Evolutionary conservation across 306 rosid species (phyloP).

Genomic region (Sophora flavescens): DNA sequence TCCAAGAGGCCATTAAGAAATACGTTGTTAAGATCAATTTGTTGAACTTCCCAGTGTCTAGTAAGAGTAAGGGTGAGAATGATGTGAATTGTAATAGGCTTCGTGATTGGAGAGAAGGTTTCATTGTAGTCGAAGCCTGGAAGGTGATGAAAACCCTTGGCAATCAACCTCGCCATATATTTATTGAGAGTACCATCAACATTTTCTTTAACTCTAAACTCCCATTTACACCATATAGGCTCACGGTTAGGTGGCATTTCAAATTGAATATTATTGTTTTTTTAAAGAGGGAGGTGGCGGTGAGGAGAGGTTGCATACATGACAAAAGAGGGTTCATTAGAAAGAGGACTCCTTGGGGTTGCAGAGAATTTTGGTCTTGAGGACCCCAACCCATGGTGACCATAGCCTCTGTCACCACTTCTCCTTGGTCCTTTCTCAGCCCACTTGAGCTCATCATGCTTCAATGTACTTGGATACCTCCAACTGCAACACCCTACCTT

Average conservation of each 20-base stretch:
- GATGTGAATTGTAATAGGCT: too few relatives aligned
- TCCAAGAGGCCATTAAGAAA: too few relatives aligned
- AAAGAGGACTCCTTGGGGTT: constrained; percentile 43
- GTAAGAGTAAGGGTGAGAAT: too few relatives aligned
- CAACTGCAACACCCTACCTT: constrained; percentile 58
- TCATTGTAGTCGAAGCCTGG: too few relatives aligned
- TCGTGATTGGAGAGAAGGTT: too few relatives aligned
- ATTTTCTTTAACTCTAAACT: too few relatives aligned
- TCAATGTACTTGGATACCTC: constrained; percentile 65
- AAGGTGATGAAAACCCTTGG: too few relatives aligned
- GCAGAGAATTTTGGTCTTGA: constrained; percentile 53
- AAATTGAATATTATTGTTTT: neutral
- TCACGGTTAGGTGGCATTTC: neutral
- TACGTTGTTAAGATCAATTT: too few relatives aligned
- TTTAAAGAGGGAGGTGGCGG: constrained; percentile 64
- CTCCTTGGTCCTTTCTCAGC: constrained; percentile 84
- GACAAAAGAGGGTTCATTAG: constrained; percentile 52
- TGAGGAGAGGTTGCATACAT: constrained; percentile 56
- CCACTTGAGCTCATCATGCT: constrained; percentile 76
- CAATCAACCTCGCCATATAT: too few relatives aligned
- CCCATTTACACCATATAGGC: too few relatives aligned
- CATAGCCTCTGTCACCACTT: constrained; percentile 51
- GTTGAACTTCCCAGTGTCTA: too few relatives aligned
- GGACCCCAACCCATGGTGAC: constrained; percentile 43
- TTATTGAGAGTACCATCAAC: too few relatives aligned